Evolutionary conservation across 2,329 filamentous ascomycete genomes (phyloP).

Genomic region (Metarhizium robertsii): DNA sequence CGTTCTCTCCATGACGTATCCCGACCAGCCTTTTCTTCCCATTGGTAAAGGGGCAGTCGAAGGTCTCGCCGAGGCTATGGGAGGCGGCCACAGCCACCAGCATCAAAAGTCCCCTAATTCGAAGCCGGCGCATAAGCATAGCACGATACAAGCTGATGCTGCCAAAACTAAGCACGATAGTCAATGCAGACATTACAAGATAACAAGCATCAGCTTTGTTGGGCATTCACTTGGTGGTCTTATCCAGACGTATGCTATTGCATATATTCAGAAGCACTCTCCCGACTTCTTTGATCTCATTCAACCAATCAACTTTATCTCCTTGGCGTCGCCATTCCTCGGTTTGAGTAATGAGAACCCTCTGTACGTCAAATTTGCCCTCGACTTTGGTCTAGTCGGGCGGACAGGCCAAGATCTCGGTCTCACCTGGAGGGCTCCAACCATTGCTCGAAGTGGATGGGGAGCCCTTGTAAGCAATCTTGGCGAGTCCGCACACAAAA

Average conservation of each 20-base stretch:
- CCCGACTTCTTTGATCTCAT: constrained; percentile 83
- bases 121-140: constrained; percentile 48
- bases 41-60: constrained; percentile 40
- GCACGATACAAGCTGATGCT: constrained; percentile 46
- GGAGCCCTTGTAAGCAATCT: constrained; percentile 77
- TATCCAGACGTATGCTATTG: constrained; percentile 87
- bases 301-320: constrained; percentile 81
- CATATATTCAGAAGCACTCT: constrained; percentile 94
- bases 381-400: constrained; percentile 95
- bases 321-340: constrained; percentile 77
- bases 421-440: constrained; percentile 86
- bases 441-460: constrained; percentile 78
- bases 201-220: constrained; percentile 92
- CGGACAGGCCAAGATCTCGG: constrained; percentile 91
- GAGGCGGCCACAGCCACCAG: constrained; percentile 29
- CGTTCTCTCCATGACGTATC: constrained; percentile 81
- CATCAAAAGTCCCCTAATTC: constrained; percentile 32
- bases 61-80: constrained; percentile 29
- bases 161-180: constrained; percentile 42
- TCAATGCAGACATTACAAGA: constrained; percentile 57
- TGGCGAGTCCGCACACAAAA: constrained; percentile 56
- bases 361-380: constrained; percentile 89
- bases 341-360: constrained; percentile 96
- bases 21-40: constrained; percentile 82
- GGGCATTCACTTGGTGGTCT: constrained; percentile 86